Evolutionary conservation across 2,329 filamentous ascomycete species (phyloP).

Genomic region (Paecilomyces fulvus): DNA sequence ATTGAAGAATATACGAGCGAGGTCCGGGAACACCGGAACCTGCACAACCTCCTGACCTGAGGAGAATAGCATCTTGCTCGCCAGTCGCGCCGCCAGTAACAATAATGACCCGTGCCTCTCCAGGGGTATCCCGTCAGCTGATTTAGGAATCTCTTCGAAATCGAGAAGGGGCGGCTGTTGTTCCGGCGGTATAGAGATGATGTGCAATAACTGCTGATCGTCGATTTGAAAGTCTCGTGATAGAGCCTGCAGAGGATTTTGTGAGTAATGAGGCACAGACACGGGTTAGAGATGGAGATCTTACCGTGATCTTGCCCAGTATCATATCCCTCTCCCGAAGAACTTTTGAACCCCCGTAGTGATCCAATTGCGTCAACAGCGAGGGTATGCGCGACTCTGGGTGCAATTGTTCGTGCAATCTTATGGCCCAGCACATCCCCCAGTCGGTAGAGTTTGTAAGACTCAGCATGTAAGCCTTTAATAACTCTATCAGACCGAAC

Average conservation of each 20-base stretch:
- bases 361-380: constrained; percentile 41
- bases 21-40: constrained; percentile 45
- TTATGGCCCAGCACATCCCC: constrained; percentile 36
- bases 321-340: constrained; percentile 47
- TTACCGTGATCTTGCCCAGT: constrained; percentile 47
- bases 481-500: constrained; percentile 52
- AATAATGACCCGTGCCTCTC: constrained; percentile 49
- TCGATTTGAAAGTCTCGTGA: constrained; percentile 47
- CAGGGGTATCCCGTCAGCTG: constrained; percentile 46
- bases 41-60: constrained; percentile 27
- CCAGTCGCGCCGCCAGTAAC: constrained; percentile 45
- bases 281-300: constrained; percentile 6
- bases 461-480: constrained; percentile 51
- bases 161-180: constrained; percentile 36
- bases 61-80: constrained; percentile 42
- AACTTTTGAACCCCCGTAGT: constrained; percentile 42
- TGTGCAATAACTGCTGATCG: constrained; percentile 39
- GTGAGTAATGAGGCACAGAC: constrained; percentile 3
- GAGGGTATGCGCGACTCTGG: constrained; percentile 44
- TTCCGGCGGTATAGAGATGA: constrained; percentile 32
- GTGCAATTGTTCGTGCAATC: constrained; percentile 51
- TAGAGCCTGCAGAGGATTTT: constrained; percentile 31
- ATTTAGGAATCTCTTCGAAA: constrained; percentile 48
- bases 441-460: constrained; percentile 26
- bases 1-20: constrained; percentile 43